Evolutionary conservation across 2,329 filamentous ascomycete genomes (phyloP).

Genomic region (Westerdykella ornata): DNA sequence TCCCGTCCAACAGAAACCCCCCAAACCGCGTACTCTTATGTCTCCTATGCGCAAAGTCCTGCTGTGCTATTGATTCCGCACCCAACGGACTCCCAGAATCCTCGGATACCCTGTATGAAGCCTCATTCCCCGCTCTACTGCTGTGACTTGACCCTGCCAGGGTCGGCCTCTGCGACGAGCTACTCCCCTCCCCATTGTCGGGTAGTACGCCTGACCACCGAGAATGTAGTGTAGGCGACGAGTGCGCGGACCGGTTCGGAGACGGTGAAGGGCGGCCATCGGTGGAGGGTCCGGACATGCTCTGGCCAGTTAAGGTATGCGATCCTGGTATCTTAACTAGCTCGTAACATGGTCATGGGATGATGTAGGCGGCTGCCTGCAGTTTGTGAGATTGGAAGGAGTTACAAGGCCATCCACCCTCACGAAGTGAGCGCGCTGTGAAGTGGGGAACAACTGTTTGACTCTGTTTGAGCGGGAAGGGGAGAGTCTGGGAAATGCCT

Average conservation of each 20-base stretch:
- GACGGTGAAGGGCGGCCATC: conserved; percentile 29
- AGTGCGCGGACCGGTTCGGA: conserved; percentile 27
- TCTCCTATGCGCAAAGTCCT: conserved; percentile 28
- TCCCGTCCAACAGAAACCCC: conserved; percentile 43
- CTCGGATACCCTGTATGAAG: conserved; percentile 3
- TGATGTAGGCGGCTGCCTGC: too few species aligned
- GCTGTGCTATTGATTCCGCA: conserved; percentile 21
- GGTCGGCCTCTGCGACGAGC: conserved; percentile 21
- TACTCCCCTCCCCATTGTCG: conserved; percentile 22
- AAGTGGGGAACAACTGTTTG: background rate
- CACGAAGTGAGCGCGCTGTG: background rate
- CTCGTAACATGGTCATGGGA: too few species aligned
- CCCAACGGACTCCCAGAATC: conserved; percentile 14
- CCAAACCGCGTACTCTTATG: conserved; percentile 32
- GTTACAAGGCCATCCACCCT: background rate
- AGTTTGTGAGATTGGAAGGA: background rate
- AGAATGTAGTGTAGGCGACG: conserved; percentile 30
- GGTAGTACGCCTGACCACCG: conserved; percentile 17
- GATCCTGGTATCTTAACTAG: too few species aligned
- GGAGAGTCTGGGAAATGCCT: background rate
- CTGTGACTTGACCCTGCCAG: conserved; percentile 10
- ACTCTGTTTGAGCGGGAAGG: too few species aligned
- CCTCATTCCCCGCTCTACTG: conserved; percentile 7
- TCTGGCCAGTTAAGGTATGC: conserved; percentile 1
- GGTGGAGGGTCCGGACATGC: conserved; percentile 31